Conservation (phyloP, 495 filamentous ascomycete species). For the Podospora fimiseda region DNA sequence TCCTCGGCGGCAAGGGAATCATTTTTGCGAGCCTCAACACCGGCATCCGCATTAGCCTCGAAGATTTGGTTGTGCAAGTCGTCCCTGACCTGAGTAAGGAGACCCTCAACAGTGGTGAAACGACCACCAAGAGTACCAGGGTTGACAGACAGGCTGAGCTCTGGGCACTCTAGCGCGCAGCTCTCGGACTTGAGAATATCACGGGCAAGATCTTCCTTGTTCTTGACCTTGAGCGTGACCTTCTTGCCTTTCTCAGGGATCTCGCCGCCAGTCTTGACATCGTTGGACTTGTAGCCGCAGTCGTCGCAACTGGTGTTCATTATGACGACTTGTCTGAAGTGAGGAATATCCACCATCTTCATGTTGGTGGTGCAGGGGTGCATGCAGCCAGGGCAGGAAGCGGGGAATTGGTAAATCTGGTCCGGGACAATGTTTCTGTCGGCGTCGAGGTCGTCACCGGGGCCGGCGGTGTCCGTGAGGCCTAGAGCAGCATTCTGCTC, state of each 20-base stretch:
- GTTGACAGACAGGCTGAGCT: constrained; percentile 75
- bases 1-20: constrained; percentile 64
- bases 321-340: constrained; percentile 92
- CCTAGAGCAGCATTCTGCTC: constrained; percentile 81
- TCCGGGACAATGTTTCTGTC: constrained; percentile 79
- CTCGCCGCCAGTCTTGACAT: constrained; percentile 93
- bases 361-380: constrained; percentile 79
- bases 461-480: constrained; percentile 40
- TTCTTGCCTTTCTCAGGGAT: constrained; percentile 81
- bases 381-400: constrained; percentile 83
- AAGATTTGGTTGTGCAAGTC: constrained; percentile 83
- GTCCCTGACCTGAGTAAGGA: constrained; percentile 87
- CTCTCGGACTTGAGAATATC: constrained; percentile 97
- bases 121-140: constrained; percentile 92
- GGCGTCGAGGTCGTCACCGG: constrained; percentile 35
- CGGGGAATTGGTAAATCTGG: constrained; percentile 82
- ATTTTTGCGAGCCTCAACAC: constrained; percentile 33
- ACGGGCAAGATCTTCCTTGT: constrained; percentile 68
- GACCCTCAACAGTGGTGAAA: constrained; percentile 93
- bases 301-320: constrained; percentile 82
- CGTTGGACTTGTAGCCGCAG: constrained; percentile 91
- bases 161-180: constrained; percentile 74
- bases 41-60: constrained; percentile 50
- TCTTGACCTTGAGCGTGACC: constrained; percentile 71
- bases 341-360: constrained; percentile 92